These are phyloP conservation scores for Scortechinia acanthostroma DNA, from an alignment of 2,329 filamentous ascomycete genomes.

Conservation along the genomic window DNA sequence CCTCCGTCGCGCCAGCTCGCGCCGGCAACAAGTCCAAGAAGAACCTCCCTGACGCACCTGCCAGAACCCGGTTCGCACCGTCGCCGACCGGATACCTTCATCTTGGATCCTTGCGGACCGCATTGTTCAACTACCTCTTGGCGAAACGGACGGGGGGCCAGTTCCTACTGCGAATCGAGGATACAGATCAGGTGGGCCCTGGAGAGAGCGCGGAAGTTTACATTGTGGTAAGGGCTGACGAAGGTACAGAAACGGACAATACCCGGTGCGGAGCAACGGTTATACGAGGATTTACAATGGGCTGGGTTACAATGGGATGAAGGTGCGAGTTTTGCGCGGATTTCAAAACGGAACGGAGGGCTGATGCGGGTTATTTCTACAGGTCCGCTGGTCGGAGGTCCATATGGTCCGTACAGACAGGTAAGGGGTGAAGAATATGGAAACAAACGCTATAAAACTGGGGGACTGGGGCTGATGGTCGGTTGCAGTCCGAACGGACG, in stretches of 20 bases:
- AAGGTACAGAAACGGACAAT: conserved; percentile 71
- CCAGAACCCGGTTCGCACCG: conserved; percentile 82
- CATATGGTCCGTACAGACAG: conserved; percentile 75
- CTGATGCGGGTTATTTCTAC: conserved; percentile 9
- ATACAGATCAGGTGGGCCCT: conserved; percentile 74
- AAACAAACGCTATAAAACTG: too few species aligned
- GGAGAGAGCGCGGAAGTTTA: not conserved
- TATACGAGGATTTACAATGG: conserved; percentile 80
- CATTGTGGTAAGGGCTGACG: not conserved
- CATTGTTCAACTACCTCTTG: conserved; percentile 91
- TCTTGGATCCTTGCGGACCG: conserved; percentile 82
- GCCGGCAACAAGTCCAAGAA: conserved; percentile 2
- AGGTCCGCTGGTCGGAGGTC: conserved; percentile 76
- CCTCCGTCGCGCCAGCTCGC: conserved; percentile 11
- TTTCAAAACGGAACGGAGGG: not conserved
- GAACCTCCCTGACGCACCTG: conserved; percentile 45
- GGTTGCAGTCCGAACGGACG: conserved; percentile 78
- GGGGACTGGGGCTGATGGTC: too few species aligned
- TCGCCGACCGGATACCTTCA: conserved; percentile 93
- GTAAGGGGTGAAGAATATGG: too few species aligned
- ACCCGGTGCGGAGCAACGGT: conserved; percentile 66
- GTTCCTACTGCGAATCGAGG: conserved; percentile 86
- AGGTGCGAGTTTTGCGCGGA: conserved; percentile 44
- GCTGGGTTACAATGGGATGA: conserved; percentile 89
- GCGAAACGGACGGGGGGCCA: conserved; percentile 81